phyloP scores from a whole-genome alignment of 495 filamentous ascomycete species.

The Glonium stellatum region DNA sequence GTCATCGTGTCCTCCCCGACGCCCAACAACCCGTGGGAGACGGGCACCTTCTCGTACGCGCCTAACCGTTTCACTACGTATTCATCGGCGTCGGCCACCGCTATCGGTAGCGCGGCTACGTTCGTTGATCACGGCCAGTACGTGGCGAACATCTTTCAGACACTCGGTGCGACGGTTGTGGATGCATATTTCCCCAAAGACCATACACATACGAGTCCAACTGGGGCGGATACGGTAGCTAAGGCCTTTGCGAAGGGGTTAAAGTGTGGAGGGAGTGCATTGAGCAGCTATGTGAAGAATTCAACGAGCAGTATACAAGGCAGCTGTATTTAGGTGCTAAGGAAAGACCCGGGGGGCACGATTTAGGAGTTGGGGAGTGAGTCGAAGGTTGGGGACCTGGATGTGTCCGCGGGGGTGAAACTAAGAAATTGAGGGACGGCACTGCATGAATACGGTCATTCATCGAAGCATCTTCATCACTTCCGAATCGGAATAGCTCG shows the following conservation, averaged over 20 bases:
- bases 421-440: too few species aligned
- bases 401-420: too few species aligned
- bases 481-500: too few species aligned
- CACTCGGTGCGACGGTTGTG: conserved; percentile 41
- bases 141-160: conserved; percentile 46
- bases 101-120: conserved; percentile 36
- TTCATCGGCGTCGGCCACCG: conserved; percentile 43
- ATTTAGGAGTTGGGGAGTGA: too few species aligned
- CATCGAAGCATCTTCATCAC: too few species aligned
- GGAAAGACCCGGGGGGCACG: too few species aligned
- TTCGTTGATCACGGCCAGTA: conserved; percentile 60
- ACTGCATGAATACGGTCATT: too few species aligned
- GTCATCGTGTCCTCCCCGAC: conserved; percentile 58
- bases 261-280: conserved; percentile 35
- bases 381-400: too few species aligned
- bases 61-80: conserved; percentile 53
- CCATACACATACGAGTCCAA: conserved; percentile 58
- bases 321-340: conserved; percentile 8
- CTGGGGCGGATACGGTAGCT: conserved; percentile 51
- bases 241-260: conserved; percentile 58
- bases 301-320: conserved; percentile 21
- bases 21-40: conserved; percentile 58
- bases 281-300: conserved; percentile 33
- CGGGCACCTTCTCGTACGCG: conserved; percentile 41
- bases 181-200: conserved; percentile 53